Conservation (phyloP, 805 yeast genomes). For the Teunomyces lycoperdinae region DNA sequence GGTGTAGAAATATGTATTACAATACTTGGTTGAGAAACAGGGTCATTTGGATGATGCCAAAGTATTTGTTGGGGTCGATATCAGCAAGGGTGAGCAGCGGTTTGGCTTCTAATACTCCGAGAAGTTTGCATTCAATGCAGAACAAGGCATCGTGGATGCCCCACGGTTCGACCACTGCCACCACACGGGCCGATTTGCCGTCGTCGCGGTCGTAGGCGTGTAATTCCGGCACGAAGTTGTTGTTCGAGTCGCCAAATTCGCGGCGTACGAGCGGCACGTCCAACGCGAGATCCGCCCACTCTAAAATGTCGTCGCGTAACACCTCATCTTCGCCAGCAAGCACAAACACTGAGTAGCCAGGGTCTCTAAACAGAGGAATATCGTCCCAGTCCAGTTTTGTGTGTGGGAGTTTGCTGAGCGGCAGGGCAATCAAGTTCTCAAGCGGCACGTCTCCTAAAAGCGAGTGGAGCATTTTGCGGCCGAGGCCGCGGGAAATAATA, state of each 20-base stretch:
- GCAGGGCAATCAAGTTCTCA: slow-evolving; percentile 18
- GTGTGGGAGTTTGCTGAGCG: slow-evolving; percentile 24
- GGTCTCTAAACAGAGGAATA: slow-evolving; percentile 28
- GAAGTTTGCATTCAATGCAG: slow-evolving; percentile 23
- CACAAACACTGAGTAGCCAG: slow-evolving; percentile 25
- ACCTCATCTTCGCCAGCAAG: slow-evolving; percentile 42
- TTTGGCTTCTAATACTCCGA: slow-evolving; percentile 13
- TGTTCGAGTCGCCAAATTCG: slow-evolving; percentile 26
- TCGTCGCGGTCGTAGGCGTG: slow-evolving; percentile 19
- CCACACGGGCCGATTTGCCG: slow-evolving; percentile 18
- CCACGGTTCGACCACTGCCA: slow-evolving; percentile 31
- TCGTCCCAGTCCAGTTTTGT: slow-evolving; percentile 27
- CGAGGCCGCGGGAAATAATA: slow-evolving; percentile 6
- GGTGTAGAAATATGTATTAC: not conserved
- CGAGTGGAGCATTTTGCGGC: not conserved
- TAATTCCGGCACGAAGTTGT: slow-evolving; percentile 13
- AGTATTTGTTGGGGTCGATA: slow-evolving; percentile 13
- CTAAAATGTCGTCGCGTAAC: slow-evolving; percentile 38
- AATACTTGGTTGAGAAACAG: slow-evolving; percentile 21
- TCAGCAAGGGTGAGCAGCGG: slow-evolving; percentile 2
- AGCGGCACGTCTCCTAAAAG: slow-evolving; percentile 12
- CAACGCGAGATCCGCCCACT: slow-evolving; percentile 33
- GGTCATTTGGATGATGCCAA: slow-evolving; percentile 22
- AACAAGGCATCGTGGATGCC: slow-evolving; percentile 34
- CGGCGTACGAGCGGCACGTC: slow-evolving; percentile 21